Conservation (phyloP, 352 stramenopile genomes). For the Phytophthora lateralis region DNA sequence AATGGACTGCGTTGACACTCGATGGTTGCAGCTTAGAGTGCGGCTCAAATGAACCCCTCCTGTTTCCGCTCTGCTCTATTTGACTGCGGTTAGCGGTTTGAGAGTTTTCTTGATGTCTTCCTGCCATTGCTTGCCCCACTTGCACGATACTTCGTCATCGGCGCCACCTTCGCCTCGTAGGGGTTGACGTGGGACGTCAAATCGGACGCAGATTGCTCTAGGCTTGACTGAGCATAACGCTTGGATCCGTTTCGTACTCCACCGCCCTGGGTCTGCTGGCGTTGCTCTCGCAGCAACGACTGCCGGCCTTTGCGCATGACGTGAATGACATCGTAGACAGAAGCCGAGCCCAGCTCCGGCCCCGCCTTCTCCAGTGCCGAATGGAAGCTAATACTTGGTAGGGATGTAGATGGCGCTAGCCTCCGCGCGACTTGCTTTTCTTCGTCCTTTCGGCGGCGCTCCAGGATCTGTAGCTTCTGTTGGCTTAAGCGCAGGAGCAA, state of each 20-base stretch:
- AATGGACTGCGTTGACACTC: neutral
- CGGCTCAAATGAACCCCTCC: constrained; percentile 22
- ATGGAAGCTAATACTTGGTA: constrained; percentile 15
- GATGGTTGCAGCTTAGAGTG: neutral
- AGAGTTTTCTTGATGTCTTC: neutral
- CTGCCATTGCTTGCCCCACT: constrained; percentile 6
- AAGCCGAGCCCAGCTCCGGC: constrained; percentile 5
- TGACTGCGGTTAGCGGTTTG: neutral
- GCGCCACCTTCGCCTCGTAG: constrained; percentile 16
- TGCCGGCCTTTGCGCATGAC: constrained; percentile 39
- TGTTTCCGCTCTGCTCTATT: neutral
- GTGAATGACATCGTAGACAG: constrained; percentile 40
- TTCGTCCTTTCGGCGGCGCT: constrained; percentile 28
- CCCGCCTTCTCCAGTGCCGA: constrained; percentile 9
- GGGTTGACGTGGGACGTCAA: constrained; percentile 10
- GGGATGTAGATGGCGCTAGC: constrained; percentile 19
- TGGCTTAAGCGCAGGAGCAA: constrained; percentile 29
- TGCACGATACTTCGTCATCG: constrained; percentile 7
- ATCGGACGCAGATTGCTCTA: constrained; percentile 28
- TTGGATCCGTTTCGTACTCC: constrained; percentile 14
- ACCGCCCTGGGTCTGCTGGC: neutral
- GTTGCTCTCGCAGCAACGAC: constrained; percentile 27
- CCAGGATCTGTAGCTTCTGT: constrained; percentile 34
- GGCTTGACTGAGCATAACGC: neutral
- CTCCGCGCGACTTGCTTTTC: constrained; percentile 13